phyloP scores from a whole-genome alignment of 148 eudicot species.

The Persicaria maculosa region DNA sequence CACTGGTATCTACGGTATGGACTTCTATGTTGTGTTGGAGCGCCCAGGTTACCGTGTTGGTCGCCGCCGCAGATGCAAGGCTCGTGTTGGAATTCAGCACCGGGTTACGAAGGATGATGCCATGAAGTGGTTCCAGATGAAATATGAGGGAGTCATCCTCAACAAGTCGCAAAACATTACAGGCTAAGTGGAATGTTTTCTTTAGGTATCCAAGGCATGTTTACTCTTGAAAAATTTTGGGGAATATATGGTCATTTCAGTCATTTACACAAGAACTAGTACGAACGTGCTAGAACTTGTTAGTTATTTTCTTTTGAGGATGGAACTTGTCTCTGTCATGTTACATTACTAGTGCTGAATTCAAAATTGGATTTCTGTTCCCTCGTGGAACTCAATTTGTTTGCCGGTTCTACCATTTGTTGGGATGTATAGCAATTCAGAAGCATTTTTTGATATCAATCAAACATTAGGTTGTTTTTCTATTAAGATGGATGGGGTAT shows the following conservation, averaged over 20 bases:
- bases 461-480: too few relatives aligned
- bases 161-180: constrained; percentile 49
- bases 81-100: constrained; percentile 78
- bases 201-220: background rate
- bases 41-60: constrained; percentile 75
- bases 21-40: constrained; percentile 61
- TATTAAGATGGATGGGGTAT: too few relatives aligned
- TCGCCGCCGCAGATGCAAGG: constrained; percentile 73
- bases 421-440: background rate
- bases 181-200: background rate
- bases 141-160: constrained; percentile 66
- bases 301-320: background rate
- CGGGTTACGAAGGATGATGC: constrained; percentile 73
- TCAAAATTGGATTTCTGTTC: background rate
- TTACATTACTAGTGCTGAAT: constrained; percentile 3
- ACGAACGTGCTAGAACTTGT: background rate
- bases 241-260: background rate
- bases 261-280: background rate
- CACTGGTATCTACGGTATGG: constrained; percentile 79
- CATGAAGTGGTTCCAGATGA: constrained; percentile 77
- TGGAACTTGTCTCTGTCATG: background rate
- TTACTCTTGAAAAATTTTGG: background rate
- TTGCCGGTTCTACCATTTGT: background rate
- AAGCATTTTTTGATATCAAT: too few relatives aligned
- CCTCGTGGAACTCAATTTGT: background rate